A percentile compares a stretch with the other conserved stretches of the same genome.
These are phyloP conservation scores for Darksidea phi DNA, from an alignment of 495 filamentous ascomycete species.

Conservation along the genomic window DNA sequence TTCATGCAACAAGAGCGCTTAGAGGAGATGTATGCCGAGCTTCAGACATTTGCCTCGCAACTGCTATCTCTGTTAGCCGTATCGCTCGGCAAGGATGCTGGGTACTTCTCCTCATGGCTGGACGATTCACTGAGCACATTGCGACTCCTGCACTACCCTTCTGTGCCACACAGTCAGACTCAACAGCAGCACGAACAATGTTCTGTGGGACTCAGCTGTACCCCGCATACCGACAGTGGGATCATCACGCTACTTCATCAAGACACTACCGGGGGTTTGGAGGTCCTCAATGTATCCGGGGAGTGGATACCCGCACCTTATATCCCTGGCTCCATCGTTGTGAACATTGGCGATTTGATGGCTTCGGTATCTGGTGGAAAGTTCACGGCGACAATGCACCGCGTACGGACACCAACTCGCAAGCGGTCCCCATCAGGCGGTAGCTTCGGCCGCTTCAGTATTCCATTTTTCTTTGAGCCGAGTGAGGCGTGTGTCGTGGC, in stretches of 20 bases:
- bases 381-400: slow-evolving; percentile 53
- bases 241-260: slow-evolving; percentile 50
- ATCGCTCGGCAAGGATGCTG: slow-evolving; percentile 43
- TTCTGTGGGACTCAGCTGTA: slow-evolving; percentile 44
- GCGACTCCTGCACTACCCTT: slow-evolving; percentile 46
- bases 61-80: slow-evolving; percentile 48
- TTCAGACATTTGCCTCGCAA: slow-evolving; percentile 45
- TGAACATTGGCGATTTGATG: slow-evolving; percentile 53
- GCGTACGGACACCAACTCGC: slow-evolving; percentile 39
- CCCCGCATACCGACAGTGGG: slow-evolving; percentile 50
- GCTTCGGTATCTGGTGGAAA: slow-evolving; percentile 47
- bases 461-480: slow-evolving; percentile 55
- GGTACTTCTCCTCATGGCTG: slow-evolving; percentile 47
- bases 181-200: not conserved
- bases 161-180: slow-evolving; percentile 34
- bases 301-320: slow-evolving; percentile 51
- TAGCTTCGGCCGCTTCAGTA: slow-evolving; percentile 46
- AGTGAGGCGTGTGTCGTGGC: slow-evolving; percentile 46
- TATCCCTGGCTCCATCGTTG: slow-evolving; percentile 48
- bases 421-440: not conserved
- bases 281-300: slow-evolving; percentile 46
- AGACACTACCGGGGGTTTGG: slow-evolving; percentile 46
- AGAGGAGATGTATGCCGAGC: slow-evolving; percentile 47
- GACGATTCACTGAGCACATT: slow-evolving; percentile 47
- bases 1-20: slow-evolving; percentile 32